These are phyloP conservation scores for Obba rivulosa DNA, from an alignment of 768 basidiomycete genomes.

Conservation along the genomic window DNA sequence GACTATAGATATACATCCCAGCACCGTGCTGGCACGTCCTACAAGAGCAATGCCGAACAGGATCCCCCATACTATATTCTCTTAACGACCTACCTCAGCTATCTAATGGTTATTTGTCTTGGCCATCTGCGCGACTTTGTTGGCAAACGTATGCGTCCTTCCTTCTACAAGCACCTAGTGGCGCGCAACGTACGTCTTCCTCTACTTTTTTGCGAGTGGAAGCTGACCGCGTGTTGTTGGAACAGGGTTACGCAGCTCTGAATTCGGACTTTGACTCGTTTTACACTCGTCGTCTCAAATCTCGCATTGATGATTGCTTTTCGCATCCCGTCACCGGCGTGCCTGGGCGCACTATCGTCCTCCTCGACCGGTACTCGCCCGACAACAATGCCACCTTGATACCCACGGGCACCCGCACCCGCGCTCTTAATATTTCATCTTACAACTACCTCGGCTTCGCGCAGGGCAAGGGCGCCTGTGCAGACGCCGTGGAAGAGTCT, in stretches of 20 bases:
- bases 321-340: constrained; percentile 90
- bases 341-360: constrained; percentile 85
- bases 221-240: constrained; percentile 3
- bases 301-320: constrained; percentile 94
- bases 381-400: constrained; percentile 79
- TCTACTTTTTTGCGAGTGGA: constrained; percentile 1
- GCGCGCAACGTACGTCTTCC: constrained; percentile 67
- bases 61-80: constrained; percentile 94
- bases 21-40: constrained; percentile 44
- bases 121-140: constrained; percentile 95
- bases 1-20: constrained; percentile 63
- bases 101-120: constrained; percentile 84
- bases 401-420: constrained; percentile 74
- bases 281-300: constrained; percentile 94
- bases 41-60: constrained; percentile 57
- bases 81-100: constrained; percentile 88
- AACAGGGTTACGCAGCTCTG: constrained; percentile 90
- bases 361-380: constrained; percentile 77
- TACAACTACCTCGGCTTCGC: constrained; percentile 99
- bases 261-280: constrained; percentile 99
- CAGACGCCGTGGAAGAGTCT: constrained; percentile 86
- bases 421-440: constrained; percentile 93
- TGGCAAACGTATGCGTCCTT: constrained; percentile 73
- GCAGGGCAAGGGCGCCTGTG: constrained; percentile 86
- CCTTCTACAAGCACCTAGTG: constrained; percentile 75